Base-by-base conservation (phyloP, 176 grass and related monocot genomes). In the Microstegium vimineum region DNA sequence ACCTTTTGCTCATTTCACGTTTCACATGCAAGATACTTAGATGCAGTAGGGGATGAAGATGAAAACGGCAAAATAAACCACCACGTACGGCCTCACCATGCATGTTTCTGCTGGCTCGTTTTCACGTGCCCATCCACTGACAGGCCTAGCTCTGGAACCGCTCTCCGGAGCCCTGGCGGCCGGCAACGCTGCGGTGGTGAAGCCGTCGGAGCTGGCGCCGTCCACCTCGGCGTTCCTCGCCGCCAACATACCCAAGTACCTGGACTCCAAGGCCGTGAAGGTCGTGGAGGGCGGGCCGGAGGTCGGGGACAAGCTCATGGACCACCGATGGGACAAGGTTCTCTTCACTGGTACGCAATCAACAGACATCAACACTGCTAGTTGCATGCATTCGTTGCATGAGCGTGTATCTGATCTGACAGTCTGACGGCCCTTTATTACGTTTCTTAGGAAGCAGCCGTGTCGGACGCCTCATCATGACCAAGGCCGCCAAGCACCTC, bases 251-350 rank as follows among this genome's bases (percentile, higher is more conserved):
- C 67, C 86, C 1, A 88, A 64, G 80, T 98, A 98, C 69, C 47
- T 98, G 9, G 95, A 98, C 76, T 38, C 66, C 16, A 84, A 87
- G 80, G 80, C 68, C 17, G 76, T 98, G 37, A 94, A 93, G 87
- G 86, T 98, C 36, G 74, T 98, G 6, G 26, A 65, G 62, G 95
- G 95, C 4, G 95, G 71, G 4, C n/a, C 87, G 17, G 59, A 92
- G 22, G 87, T 84, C 5, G 93, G 90, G 54, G 80, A 92, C 82
- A 34, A 62, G 5, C 90, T 98, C 71, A 93, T 98, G 95, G 89
- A 93, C 3, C 72, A 90, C 38, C 89, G 80, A 87, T 98, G 95
- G 95, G 92, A 98, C 67, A 98, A 93, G 42, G 83, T 98, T 65
- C 89, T 98, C 52, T 98, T 93, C 89, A 98, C 95, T 23, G 92